These are phyloP conservation scores for Pestalotiopsis sp. DNA, from an alignment of 2,329 filamentous ascomycete species.

Conservation along the genomic window DNA sequence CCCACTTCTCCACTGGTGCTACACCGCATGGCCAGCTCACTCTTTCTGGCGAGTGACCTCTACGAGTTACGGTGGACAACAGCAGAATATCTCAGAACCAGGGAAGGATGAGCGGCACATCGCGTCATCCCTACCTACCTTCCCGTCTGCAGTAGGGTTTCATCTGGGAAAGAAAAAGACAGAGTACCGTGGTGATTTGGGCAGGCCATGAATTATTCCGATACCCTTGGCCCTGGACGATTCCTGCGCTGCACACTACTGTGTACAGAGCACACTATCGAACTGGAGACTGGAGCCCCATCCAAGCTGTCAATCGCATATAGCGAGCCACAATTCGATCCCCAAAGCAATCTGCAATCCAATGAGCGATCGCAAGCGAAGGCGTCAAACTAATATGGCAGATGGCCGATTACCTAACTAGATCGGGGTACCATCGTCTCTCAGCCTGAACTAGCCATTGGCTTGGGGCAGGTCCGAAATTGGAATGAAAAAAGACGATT, in stretches of 20 bases:
- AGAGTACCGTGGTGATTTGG: not conserved
- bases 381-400: not conserved
- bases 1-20: not conserved
- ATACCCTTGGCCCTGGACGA: not conserved
- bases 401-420: not conserved
- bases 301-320: constrained; percentile 4
- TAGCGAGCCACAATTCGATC: not conserved
- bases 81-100: not conserved
- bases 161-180: not conserved
- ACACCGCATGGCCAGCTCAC: not conserved
- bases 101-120: not conserved
- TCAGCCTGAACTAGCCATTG: not conserved
- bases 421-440: not conserved
- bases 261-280: not conserved
- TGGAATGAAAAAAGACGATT: not conserved
- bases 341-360: not conserved
- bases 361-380: not conserved
- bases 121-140: constrained; percentile 4
- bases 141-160: not conserved
- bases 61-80: not conserved
- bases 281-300: not conserved
- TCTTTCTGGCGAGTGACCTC: not conserved
- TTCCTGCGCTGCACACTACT: not conserved
- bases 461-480: not conserved
- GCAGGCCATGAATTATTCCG: not conserved